phyloP scores from a whole-genome alignment of 1,139 yeast species.

The Sugiyamaella xylanicola region DNA sequence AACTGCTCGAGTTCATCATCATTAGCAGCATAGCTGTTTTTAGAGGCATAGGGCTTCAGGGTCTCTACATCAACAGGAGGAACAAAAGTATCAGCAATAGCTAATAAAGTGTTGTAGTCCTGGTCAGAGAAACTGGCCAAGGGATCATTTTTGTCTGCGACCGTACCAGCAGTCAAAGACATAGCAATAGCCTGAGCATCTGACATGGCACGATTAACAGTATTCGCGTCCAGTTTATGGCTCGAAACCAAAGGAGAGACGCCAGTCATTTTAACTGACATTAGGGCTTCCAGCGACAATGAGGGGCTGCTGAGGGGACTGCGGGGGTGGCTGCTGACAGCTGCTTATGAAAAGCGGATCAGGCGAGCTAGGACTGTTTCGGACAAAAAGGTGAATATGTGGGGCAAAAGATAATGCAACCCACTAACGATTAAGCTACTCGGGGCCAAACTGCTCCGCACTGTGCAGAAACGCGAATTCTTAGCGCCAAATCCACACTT shows the following conservation, averaged over 20 bases:
- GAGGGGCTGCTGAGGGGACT: neutral
- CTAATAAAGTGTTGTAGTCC: conserved; percentile 29
- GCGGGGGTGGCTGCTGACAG: neutral
- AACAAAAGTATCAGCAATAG: conserved; percentile 32
- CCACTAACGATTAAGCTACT: neutral
- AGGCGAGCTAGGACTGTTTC: neutral
- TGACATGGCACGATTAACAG: neutral
- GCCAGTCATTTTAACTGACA: neutral
- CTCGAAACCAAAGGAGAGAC: neutral
- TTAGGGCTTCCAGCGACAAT: too few relatives aligned
- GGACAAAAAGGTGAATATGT: conserved; percentile 1
- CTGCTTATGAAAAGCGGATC: neutral
- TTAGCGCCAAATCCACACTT: too few relatives aligned
- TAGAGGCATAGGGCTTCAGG: conserved; percentile 20
- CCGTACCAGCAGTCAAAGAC: conserved; percentile 9
- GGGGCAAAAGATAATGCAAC: conserved; percentile 9
- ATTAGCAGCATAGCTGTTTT: conserved; percentile 21
- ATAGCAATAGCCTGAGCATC: conserved; percentile 12
- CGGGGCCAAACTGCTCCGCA: neutral
- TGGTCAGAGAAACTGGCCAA: conserved; percentile 20
- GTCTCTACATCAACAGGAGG: conserved; percentile 29
- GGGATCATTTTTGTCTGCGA: conserved; percentile 4
- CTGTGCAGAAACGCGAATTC: neutral
- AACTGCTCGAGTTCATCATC: conserved; percentile 21
- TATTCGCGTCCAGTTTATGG: neutral